Evolutionary conservation across 805 yeast species (phyloP), one percentile per base, ranked within the genome.

Genomic region (Pichia rugopelliculosa): DNA sequence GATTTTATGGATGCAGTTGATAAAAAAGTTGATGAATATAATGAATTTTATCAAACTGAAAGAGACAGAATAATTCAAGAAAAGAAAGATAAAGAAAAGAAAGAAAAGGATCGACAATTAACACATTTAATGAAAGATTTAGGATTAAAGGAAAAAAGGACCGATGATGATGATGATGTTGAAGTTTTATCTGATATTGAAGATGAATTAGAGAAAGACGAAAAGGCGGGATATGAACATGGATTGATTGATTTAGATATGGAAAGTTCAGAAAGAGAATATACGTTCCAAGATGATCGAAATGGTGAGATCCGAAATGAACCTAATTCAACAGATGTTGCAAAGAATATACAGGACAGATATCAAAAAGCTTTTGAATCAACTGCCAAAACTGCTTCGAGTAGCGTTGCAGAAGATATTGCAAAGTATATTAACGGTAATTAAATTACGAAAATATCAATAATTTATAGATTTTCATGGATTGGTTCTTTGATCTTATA

Each of bases 1-100:
- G 96, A 89, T 21, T 91, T 93, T 59, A 63, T 91, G 59, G 72
- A 69, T n/a, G 85, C 87, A 1, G 93, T 93, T 6, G 95, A 87
- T 58, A 75, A 77, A 50, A 93, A 93, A 67, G 89, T 83, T 41
- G 87, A 82, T 36, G 99, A 93, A 66, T 93, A 84, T 64, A 80
- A 88, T 50, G 79, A 80, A 50, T 90, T 73, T 58, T 93, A 93
- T 65, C 80, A 80, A 59, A 81, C 82, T 9, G 98, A 93, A 68
- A 77, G 96, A 60, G 96, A 91, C 50, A 72, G 85, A 58, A 80
- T 91, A 15, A 61, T 84, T 44, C 77, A 84, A 62, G 80, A 84
- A 54, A 86, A 88, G 59, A 86, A 84, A 56, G 83, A 82, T 50
- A 81, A 80, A 47, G 95, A 86, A 59, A 79, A 80, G 61, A 69